These are phyloP conservation scores for Leccinum olivaceopallidum DNA, from an alignment of 768 basidiomycete species.

Conservation along the genomic window DNA sequence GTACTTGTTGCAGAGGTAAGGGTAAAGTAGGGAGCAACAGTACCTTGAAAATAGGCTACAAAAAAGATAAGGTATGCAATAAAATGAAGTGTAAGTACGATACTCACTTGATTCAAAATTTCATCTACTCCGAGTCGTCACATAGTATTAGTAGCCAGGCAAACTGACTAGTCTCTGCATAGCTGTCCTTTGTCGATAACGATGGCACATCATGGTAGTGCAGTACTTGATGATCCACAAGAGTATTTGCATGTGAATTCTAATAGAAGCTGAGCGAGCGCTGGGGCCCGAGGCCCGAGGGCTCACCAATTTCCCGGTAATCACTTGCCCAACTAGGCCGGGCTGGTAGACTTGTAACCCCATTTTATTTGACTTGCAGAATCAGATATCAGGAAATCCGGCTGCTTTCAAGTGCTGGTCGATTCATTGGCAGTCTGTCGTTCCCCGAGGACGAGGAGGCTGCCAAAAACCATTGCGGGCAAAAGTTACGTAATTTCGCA, in stretches of 20 bases:
- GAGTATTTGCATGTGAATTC: background rate
- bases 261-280: background rate
- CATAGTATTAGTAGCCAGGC: too few relatives aligned
- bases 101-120: too few relatives aligned
- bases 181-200: slow-evolving; percentile 6
- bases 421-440: too few relatives aligned
- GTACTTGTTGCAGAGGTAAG: too few relatives aligned
- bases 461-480: too few relatives aligned
- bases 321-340: background rate
- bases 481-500: too few relatives aligned
- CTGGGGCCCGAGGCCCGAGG: too few relatives aligned
- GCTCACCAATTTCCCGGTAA: background rate
- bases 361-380: background rate
- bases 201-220: background rate
- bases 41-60: background rate
- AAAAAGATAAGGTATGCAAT: too few relatives aligned
- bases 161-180: slow-evolving; percentile 1
- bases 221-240: background rate
- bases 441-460: too few relatives aligned
- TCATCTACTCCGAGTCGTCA: too few relatives aligned
- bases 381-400: background rate
- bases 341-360: background rate
- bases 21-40: background rate
- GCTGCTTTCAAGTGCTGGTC: too few relatives aligned
- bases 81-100: too few relatives aligned